These are phyloP conservation scores for Monilinia laxa DNA, from an alignment of 2,329 filamentous ascomycete genomes.

Conservation along the genomic window DNA sequence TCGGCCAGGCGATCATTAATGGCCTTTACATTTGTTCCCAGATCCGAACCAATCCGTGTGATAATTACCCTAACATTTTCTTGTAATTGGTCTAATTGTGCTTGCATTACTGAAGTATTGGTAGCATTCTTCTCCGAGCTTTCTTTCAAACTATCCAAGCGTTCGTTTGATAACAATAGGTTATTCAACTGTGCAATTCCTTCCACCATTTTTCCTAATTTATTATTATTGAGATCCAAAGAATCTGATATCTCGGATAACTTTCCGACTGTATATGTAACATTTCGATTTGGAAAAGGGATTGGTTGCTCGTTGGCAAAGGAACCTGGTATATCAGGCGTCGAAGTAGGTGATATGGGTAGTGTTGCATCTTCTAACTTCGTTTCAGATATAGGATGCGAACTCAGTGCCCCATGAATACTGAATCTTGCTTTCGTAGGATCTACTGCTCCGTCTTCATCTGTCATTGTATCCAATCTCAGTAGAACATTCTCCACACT, in stretches of 20 bases:
- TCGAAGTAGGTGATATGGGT: background rate
- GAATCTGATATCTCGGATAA: conserved; percentile 34
- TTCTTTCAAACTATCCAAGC: conserved; percentile 30
- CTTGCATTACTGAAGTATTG: conserved; percentile 34
- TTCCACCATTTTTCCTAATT: conserved; percentile 29
- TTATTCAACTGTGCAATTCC: conserved; percentile 31
- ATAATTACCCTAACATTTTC: conserved; percentile 35
- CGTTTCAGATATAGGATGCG: conserved; percentile 2
- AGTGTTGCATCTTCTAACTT: background rate
- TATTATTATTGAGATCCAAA: conserved; percentile 33
- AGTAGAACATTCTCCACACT: conserved; percentile 38
- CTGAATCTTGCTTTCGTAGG: background rate
- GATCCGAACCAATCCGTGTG: conserved; percentile 32
- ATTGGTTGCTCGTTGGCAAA: background rate
- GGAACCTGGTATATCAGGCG: background rate
- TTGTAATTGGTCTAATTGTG: conserved; percentile 39
- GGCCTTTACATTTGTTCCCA: conserved; percentile 32
- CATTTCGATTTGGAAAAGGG: conserved; percentile 6
- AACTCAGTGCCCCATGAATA: conserved; percentile 3
- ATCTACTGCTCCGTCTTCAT: conserved; percentile 14
- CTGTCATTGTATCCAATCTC: conserved; percentile 32
- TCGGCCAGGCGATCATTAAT: conserved; percentile 30
- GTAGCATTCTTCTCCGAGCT: conserved; percentile 34
- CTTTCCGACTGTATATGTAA: conserved; percentile 30
- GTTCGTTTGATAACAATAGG: conserved; percentile 29